Conservation (phyloP, 306 rosid species). For the Prunus armeniaca region DNA sequence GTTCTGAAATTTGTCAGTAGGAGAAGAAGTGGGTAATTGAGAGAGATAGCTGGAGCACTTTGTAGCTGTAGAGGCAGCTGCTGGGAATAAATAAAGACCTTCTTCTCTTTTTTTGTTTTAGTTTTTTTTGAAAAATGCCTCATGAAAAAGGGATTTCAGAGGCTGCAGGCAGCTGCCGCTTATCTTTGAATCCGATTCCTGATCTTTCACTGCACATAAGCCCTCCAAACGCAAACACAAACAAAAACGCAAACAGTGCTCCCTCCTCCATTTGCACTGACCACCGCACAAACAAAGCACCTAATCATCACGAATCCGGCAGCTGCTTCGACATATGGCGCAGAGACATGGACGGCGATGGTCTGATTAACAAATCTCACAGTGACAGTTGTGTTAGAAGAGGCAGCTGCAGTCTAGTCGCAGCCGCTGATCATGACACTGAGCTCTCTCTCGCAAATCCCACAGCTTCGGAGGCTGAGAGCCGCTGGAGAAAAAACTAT, state of each 20-base stretch:
- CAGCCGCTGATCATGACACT: constrained; percentile 12
- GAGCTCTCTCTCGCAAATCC: constrained; percentile 47
- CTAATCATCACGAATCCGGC: neutral
- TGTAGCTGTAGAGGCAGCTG: neutral
- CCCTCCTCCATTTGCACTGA: constrained; percentile 45
- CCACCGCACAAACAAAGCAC: neutral
- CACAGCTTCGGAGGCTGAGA: constrained; percentile 43
- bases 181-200: constrained; percentile 54
- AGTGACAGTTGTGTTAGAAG: constrained; percentile 45
- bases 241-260: constrained; percentile 27
- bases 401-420: neutral
- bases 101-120: too few relatives aligned
- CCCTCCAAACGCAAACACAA: constrained; percentile 49
- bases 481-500: constrained; percentile 38
- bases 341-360: constrained; percentile 12
- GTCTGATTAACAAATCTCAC: constrained; percentile 28
- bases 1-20: constrained; percentile 14
- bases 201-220: constrained; percentile 85
- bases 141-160: constrained; percentile 25
- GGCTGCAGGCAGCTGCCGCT: neutral
- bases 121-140: constrained; percentile 29
- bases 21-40: neutral
- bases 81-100: neutral
- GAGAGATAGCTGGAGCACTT: neutral
- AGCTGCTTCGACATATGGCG: constrained; percentile 47